Evolutionary conservation across 202 grass and related monocot genomes (phyloP).

Genomic region (Eragrostis tef): DNA sequence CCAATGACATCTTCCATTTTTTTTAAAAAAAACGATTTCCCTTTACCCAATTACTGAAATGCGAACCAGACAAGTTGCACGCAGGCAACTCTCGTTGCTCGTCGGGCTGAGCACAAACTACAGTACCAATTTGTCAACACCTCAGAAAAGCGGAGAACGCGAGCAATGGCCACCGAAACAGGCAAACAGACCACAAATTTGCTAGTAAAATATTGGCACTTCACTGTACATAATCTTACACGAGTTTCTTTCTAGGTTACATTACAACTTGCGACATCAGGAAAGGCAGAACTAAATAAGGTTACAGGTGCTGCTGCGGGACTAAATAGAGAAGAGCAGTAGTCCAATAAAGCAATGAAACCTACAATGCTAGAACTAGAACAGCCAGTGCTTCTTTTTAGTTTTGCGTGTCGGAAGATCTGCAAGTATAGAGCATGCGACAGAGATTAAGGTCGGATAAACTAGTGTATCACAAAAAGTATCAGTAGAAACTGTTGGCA

Average conservation of each 20-base stretch:
- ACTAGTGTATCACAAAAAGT: conserved; percentile 8
- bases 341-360: conserved; percentile 27
- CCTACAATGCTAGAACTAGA: conserved; percentile 63
- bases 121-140: background rate
- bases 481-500: background rate
- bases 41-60: background rate
- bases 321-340: background rate
- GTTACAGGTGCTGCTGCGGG: conserved; percentile 40
- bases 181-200: background rate
- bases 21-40: background rate
- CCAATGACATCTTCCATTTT: background rate
- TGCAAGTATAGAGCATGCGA: conserved; percentile 44
- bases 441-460: conserved; percentile 19
- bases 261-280: conserved; percentile 41
- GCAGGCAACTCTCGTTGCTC: too few species aligned
- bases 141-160: background rate
- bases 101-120: background rate
- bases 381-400: conserved; percentile 92
- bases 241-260: conserved; percentile 16
- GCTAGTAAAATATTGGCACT: conserved; percentile 20
- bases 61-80: background rate
- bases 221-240: conserved; percentile 50
- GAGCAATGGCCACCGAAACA: background rate
- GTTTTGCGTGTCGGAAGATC: conserved; percentile 73
- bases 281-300: background rate